Base-by-base conservation (phyloP, 331 rosid species). In the Rosa hybrid region DNA sequence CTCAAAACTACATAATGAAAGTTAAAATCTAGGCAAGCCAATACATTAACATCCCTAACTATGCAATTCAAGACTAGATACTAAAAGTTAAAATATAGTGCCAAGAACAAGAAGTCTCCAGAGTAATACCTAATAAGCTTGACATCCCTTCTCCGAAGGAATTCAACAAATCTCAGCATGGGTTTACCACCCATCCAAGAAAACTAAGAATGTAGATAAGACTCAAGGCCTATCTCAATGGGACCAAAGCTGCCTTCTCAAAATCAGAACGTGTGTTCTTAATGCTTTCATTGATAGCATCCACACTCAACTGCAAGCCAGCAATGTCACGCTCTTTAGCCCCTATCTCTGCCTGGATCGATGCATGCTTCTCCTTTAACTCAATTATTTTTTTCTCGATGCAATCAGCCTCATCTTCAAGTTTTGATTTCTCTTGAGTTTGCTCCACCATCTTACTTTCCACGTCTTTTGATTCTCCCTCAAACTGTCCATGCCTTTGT, bases 341-440 rank as follows among this genome's bases (percentile, higher is more conserved):
- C 72, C 77, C 81, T 25, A 78, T 38, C 27, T 62, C 84, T 7
- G 72, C 51, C 76, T 77, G 48, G 7, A 88, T 18, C 23, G 68
- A 62, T 34, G 81, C 70, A n/a, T 30, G 86, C 56, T 84, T 83
- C 64, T 69, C 81, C 79, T 81, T 59, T 44, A 85, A 57, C 65
- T 79, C 89, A 3, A 51, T 48, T 56, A 88, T 83, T 70, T 81
- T 83, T 78, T 46, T 78, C 0, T 62, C 65, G 20, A 83, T 73
- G 53, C 45, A 63, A 7, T 70, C 83, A 10, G 82, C 77, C 63
- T 88, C 87, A 62, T 75, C 83, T 2, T 59, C 74, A 8, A 88
- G 81, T 56, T 53, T 77, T 39, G 75, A 63, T 77, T 83, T 85
- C 69, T 83, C 82, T 4, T 20, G 68, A 25, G 44, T 54, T 13